Conservation (phyloP, 768 basidiomycete species). For the Rhodotorula paludigena region DNA sequence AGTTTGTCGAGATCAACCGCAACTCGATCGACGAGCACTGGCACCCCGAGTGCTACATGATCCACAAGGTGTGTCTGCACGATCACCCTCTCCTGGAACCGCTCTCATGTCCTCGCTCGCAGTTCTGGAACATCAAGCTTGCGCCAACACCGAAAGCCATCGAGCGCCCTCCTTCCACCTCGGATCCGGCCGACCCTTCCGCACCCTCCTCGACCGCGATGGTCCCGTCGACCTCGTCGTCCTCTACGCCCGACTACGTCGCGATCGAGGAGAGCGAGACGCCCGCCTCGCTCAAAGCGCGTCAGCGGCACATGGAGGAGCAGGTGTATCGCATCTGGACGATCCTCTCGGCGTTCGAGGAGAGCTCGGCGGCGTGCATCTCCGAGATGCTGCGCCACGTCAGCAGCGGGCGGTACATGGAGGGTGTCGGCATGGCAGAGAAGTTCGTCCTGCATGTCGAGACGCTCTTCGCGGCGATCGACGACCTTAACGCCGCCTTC, state of each 20-base stretch:
- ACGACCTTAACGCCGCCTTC: slow-evolving; percentile 89
- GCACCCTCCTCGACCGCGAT: neutral
- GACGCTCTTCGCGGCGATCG: slow-evolving; percentile 91
- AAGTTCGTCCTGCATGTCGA: slow-evolving; percentile 98
- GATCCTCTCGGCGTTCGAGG: slow-evolving; percentile 94
- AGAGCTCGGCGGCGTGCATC: slow-evolving; percentile 98
- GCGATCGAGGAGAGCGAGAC: slow-evolving; percentile 79
- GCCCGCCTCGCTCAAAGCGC: slow-evolving; percentile 72
- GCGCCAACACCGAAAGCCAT: slow-evolving; percentile 44
- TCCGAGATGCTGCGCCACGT: slow-evolving; percentile 98
- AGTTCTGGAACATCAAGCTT: slow-evolving; percentile 98
- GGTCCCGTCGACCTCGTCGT: slow-evolving; percentile 6
- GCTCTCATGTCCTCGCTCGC: neutral
- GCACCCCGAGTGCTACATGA: slow-evolving; percentile 99
- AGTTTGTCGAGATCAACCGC: slow-evolving; percentile 98
- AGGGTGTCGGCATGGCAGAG: slow-evolving; percentile 97
- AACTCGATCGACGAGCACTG: slow-evolving; percentile 98
- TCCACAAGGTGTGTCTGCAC: slow-evolving; percentile 75
- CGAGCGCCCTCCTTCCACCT: slow-evolving; percentile 18
- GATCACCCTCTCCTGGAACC: no score
- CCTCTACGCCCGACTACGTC: slow-evolving; percentile 50
- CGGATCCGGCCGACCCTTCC: neutral
- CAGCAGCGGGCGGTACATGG: slow-evolving; percentile 91
- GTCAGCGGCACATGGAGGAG: slow-evolving; percentile 90
- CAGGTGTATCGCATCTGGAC: slow-evolving; percentile 99